Evolutionary conservation across 1,284 basidiomycete species (phyloP), one percentile per base, ranked within the genome.

Genomic region (Rhodotorula sp.): DNA sequence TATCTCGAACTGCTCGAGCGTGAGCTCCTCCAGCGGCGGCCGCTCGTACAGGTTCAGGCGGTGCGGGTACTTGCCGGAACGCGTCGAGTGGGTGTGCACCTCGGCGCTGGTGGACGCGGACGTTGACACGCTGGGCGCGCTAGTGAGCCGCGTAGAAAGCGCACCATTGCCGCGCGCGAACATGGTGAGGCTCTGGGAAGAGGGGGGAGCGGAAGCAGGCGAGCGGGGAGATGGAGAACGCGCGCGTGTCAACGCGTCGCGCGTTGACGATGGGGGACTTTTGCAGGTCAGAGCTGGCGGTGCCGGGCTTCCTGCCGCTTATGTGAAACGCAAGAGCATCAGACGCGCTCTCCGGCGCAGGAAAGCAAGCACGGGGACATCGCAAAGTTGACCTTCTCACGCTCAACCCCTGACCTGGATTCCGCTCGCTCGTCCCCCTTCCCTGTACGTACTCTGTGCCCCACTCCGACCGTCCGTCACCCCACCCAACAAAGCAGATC

Each of bases 1-100:
- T 6, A 86, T 89, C 82, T 99, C 97, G 78, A 99, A 99, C 76
- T 98, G 92, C 80, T 99, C 97, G 32, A 99, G 86, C 2, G 94
- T 96, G 41, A 99, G 90, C 78, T 99, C 95, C 60, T 90, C 89
- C 25, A 87, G 80, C 12, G 96, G 96, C 22, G 94, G 92, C n/a
- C 82, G 84, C 73, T 92, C 88, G 80, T 99, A 98, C 82, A 95
- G 91, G 83, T 90, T 93, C n/a, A 95, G 84, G 34, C 89, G 83
- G 80, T 87, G 84, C 4, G 89, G 89, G 78, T 90, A 92, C 71
- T 83, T 81, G 34, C 32, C 48, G 36, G 69, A 66, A 3, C 72
- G 62, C 36, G 68, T 54, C 32, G 44, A n/a, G 22, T 46, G 8
- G 44, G 70, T 58, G 32, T 65, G 32, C 22, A 37, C 46, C 32